Evolutionary conservation across 495 filamentous ascomycete genomes (phyloP).

Genomic region (Talaromyces proteolyticus): DNA sequence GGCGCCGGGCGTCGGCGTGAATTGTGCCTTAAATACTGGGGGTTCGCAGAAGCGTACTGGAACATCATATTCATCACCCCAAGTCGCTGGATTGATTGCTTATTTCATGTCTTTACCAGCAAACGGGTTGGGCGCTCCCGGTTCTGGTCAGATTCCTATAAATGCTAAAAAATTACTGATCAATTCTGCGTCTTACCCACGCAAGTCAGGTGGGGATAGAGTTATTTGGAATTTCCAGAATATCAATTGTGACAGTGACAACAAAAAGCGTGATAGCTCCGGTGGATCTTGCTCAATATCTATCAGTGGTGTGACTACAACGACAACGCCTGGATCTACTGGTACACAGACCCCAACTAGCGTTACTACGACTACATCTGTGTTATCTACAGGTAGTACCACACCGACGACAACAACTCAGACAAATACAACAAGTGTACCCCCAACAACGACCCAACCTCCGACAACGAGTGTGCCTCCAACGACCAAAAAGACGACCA

Average conservation of each 20-base stretch:
- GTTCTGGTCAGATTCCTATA: not conserved
- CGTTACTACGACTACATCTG: not conserved
- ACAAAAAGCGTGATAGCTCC: not conserved
- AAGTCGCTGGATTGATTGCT: not conserved
- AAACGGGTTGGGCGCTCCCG: not conserved
- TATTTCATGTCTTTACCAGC: not conserved
- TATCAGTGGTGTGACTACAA: not conserved
- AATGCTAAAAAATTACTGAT: not conserved
- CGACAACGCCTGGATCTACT: not conserved
- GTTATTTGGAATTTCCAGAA: not conserved
- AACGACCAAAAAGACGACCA: not conserved
- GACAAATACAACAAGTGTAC: not conserved
- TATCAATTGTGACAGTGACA: not conserved
- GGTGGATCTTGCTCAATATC: not conserved
- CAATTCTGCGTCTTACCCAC: not conserved
- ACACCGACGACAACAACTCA: not conserved
- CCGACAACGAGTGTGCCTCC: not conserved
- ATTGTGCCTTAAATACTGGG: not conserved
- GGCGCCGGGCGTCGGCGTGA: not conserved
- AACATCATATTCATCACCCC: not conserved
- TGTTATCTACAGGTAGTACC: not conserved
- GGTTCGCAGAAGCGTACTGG: not conserved
- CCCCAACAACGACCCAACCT: not conserved
- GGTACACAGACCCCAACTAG: not conserved
- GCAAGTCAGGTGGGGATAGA: not conserved